Evolutionary conservation across 768 basidiomycete species (phyloP), one percentile per base, ranked within the genome.

Genomic region (Coprinopsis sp.): DNA sequence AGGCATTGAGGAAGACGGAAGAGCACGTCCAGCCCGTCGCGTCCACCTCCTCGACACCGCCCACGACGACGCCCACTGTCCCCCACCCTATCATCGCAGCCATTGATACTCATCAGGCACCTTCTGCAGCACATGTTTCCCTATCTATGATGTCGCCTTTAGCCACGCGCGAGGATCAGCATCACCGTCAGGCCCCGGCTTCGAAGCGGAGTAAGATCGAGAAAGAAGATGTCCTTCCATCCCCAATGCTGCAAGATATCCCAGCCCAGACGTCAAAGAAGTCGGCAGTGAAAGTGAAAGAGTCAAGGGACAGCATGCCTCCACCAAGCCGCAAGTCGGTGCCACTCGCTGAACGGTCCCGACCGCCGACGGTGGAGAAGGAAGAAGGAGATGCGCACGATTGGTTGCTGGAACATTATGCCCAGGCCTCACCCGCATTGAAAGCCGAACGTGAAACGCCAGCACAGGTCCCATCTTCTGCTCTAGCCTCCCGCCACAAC

Each of bases 391-490:
- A 83, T 55, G 66, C 79, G 2, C 76, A 83, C 55, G 78, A 81
- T 55, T 81, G 79, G 78, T 64, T 81, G 44, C 56, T 80, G 50
- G 74, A 81, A 56, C 79, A 79, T 28, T 77, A 68, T 53, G 68
- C 71, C 28, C 64, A 71, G 49, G 55, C 61, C 18, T 60, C 70
- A 33, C n/a, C 62, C 67, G 7, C 66, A 66, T 21, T 56, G 59
- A 7, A 42, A 31, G n/a, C 33, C 19, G 47, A 33, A 22, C 27
- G 5, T 3, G 28, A 40, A 13, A 52, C 54, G 18, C 37, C 31
- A 37, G 16, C 59, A 58, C 37, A 46, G n/a, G n/a, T n/a, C 53
- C 7, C 61, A 55, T n/a, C 57, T 55, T 37, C 59, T 58, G 37
- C 63, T 66, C 7, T 59, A 59, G 25, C 59, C 51, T 48, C 57